Percentiles rank a stretch among this genome's conserved stretches.
phyloP scores from a whole-genome alignment of 1,284 basidiomycete species.

The Austroboletus rostrupii region DNA sequence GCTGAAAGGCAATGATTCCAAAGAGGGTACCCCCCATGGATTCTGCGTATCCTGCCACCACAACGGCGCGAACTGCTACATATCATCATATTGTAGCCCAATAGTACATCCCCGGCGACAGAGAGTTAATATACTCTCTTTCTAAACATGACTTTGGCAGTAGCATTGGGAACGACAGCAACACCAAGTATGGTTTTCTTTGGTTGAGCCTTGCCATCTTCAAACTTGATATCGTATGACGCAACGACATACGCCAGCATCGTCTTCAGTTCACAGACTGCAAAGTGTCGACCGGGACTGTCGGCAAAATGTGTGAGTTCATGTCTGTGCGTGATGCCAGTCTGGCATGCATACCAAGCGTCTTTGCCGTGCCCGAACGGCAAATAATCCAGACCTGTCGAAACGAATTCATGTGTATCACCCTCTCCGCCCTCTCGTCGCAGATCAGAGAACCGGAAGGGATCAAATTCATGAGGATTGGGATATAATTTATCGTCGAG shows the following conservation, averaged over 20 bases:
- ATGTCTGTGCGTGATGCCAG: not conserved
- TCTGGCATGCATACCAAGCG: conserved; percentile 2
- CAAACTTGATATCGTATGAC: conserved; percentile 6
- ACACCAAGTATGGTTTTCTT: conserved; percentile 1
- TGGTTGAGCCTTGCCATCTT: conserved; percentile 2
- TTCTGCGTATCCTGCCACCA: too few relatives aligned
- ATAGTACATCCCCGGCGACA: too few relatives aligned
- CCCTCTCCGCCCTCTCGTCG: not conserved
- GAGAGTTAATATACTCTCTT: not conserved
- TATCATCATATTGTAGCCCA: too few relatives aligned
- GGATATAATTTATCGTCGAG: not conserved
- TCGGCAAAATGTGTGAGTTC: not conserved
- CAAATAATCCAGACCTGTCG: conserved; percentile 9
- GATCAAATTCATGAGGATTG: not conserved
- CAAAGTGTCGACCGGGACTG: conserved; percentile 14
- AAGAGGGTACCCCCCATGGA: too few relatives aligned
- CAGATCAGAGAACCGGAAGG: not conserved
- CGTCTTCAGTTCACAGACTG: conserved; percentile 4
- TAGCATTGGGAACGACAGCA: not conserved
- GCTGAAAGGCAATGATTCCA: too few relatives aligned
- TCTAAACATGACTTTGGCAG: conserved; percentile 10
- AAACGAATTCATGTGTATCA: conserved; percentile 3
- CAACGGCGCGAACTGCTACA: too few relatives aligned
- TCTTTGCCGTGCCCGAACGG: conserved; percentile 10
- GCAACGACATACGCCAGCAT: conserved; percentile 13